These are phyloP conservation scores for Acanthamoeba lenticulata DNA, from an alignment of 208 protist genomes.

Conservation along the genomic window DNA sequence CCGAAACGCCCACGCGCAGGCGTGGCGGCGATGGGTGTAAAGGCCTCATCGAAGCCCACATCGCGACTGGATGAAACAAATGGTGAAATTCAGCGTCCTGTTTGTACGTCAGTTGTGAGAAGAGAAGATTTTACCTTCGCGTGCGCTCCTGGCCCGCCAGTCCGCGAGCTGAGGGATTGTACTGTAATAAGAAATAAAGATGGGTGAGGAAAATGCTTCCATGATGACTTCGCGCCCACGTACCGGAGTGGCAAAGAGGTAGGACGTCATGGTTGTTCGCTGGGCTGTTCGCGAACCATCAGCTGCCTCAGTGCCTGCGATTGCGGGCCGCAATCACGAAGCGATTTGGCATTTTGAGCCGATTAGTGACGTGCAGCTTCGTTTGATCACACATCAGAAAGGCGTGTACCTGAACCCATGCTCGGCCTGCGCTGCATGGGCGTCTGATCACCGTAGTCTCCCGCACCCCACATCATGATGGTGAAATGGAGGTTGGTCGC, in stretches of 20 bases:
- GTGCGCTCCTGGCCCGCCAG: conserved; percentile 8
- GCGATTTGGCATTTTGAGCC: background rate
- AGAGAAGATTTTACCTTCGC: background rate
- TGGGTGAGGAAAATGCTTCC: background rate
- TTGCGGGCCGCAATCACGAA: background rate
- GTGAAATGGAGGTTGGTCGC: background rate
- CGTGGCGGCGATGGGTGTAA: background rate
- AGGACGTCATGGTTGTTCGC: background rate
- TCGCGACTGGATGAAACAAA: background rate
- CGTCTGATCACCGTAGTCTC: conserved; percentile 11
- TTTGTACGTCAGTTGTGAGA: too few relatives aligned
- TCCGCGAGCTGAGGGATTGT: background rate
- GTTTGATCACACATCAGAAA: background rate
- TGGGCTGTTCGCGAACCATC: background rate
- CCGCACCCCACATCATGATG: conserved; percentile 5
- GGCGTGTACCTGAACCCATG: background rate
- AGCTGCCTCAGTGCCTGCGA: background rate
- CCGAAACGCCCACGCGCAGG: background rate
- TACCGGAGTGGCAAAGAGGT: conserved; percentile 34
- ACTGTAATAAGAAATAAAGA: too few relatives aligned
- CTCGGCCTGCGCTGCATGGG: background rate
- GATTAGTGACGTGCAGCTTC: too few relatives aligned
- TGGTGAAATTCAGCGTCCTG: too few relatives aligned
- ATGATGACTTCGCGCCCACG: background rate
- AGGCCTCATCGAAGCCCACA: background rate